These are phyloP conservation scores for Russula lepida DNA, from an alignment of 768 basidiomycete species.

Conservation along the genomic window DNA sequence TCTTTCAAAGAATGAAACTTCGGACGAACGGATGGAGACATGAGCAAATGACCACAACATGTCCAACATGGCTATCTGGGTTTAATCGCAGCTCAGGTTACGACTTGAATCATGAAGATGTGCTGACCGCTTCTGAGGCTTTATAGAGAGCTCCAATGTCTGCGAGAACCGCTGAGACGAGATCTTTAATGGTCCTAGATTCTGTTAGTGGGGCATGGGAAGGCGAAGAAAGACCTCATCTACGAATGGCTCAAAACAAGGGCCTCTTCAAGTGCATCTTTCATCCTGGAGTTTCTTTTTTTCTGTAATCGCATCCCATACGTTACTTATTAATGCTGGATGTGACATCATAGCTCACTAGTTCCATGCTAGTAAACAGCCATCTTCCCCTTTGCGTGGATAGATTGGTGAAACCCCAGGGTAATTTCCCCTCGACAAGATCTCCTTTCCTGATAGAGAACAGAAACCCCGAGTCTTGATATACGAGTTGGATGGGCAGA, in stretches of 20 bases:
- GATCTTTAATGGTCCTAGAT: slow-evolving; percentile 66
- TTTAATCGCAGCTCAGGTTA: neutral
- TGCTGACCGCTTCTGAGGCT: slow-evolving; percentile 75
- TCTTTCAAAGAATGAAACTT: neutral
- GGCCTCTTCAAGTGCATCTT: slow-evolving; percentile 85
- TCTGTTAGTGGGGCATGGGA: neutral
- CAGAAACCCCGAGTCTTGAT: slow-evolving; percentile 67
- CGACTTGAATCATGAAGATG: neutral
- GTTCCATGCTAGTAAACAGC: slow-evolving; percentile 70
- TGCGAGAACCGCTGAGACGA: slow-evolving; percentile 60
- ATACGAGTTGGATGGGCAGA: slow-evolving; percentile 56
- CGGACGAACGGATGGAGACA: slow-evolving; percentile 59
- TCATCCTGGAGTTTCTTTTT: slow-evolving; percentile 83
- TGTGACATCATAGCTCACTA: slow-evolving; percentile 42
- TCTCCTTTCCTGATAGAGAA: slow-evolving; percentile 62
- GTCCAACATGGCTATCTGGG: slow-evolving; percentile 77
- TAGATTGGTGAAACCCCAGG: slow-evolving; percentile 64
- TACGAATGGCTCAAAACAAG: slow-evolving; percentile 78
- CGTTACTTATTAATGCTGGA: neutral
- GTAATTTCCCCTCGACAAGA: slow-evolving; percentile 54
- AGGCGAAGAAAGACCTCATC: slow-evolving; percentile 11
- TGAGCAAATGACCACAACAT: slow-evolving; percentile 88
- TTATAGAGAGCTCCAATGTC: slow-evolving; percentile 80
- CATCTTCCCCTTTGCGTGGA: slow-evolving; percentile 59
- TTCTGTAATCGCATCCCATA: slow-evolving; percentile 40